These are phyloP conservation scores for Gilbertella persicaria DNA, from an alignment of 371 early-diverging fungal genomes.

Conservation along the genomic window DNA sequence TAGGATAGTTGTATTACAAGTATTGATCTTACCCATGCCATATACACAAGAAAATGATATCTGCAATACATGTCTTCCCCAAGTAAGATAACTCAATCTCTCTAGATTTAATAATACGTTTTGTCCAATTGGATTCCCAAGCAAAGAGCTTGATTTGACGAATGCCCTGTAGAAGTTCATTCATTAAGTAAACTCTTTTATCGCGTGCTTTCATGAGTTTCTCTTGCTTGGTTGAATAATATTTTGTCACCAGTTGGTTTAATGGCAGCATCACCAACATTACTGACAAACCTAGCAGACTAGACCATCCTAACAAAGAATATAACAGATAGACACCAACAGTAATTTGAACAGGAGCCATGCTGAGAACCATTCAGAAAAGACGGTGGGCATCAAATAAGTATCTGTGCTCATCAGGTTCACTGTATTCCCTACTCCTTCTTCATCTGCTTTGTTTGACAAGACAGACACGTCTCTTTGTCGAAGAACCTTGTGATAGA, in stretches of 20 bases:
- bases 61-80: constrained; percentile 16
- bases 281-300: constrained; percentile 60
- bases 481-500: constrained; percentile 57
- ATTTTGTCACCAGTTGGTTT: constrained; percentile 43
- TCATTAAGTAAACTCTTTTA: constrained; percentile 47
- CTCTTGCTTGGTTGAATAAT: constrained; percentile 43
- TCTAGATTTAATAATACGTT: constrained; percentile 48
- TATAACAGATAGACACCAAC: constrained; percentile 62
- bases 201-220: constrained; percentile 47
- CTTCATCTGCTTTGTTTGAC: constrained; percentile 19
- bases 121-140: constrained; percentile 46
- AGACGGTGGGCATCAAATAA: constrained; percentile 61
- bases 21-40: constrained; percentile 30
- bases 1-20: neutral
- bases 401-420: constrained; percentile 90
- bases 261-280: constrained; percentile 49
- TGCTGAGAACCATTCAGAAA: constrained; percentile 56
- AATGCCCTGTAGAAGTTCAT: constrained; percentile 56
- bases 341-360: constrained; percentile 53
- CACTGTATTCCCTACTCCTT: constrained; percentile 71
- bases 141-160: constrained; percentile 69
- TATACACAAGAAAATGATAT: constrained; percentile 21
- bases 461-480: constrained; percentile 30
- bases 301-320: constrained; percentile 58
- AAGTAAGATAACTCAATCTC: constrained; percentile 48